Evolutionary conservation across 441 rosid genomes (phyloP).

Genomic region (Populus trichocarpa): DNA sequence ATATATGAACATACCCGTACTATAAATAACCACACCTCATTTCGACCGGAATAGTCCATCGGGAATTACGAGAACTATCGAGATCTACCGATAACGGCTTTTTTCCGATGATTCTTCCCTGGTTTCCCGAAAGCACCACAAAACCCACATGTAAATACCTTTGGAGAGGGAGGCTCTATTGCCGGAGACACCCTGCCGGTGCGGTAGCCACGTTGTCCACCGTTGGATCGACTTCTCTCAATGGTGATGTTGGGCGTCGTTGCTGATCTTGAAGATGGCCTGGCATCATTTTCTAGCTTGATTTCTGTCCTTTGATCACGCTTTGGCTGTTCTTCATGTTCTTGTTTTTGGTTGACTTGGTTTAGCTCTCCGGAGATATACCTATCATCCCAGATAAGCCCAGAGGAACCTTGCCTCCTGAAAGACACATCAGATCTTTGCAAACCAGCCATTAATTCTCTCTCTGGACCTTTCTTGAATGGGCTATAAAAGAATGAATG

Average conservation of each 20-base stretch:
- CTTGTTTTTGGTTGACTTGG: constrained; percentile 17
- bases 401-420: constrained; percentile 64
- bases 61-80: constrained; percentile 27
- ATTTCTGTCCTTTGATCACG: constrained; percentile 18
- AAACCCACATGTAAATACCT: constrained; percentile 74
- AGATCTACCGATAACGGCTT: constrained; percentile 58
- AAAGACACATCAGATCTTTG: constrained; percentile 64
- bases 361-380: constrained; percentile 51
- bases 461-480: constrained; percentile 13
- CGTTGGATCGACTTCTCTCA: constrained; percentile 76
- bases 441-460: constrained; percentile 49
- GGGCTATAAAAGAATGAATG: not conserved
- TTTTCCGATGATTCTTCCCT: constrained; percentile 44
- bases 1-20: not conserved
- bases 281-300: constrained; percentile 31
- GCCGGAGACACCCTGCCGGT: constrained; percentile 82
- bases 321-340: constrained; percentile 15
- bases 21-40: not conserved
- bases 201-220: constrained; percentile 61
- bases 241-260: constrained; percentile 34
- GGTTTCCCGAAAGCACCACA: constrained; percentile 66
- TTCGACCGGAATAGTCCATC: constrained; percentile 27
- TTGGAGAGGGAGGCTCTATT: constrained; percentile 89
- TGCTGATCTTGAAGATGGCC: constrained; percentile 20
- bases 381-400: constrained; percentile 73